phyloP scores from a whole-genome alignment of 2,329 filamentous ascomycete genomes.

The Gnomoniopsis smithogilvyi region DNA sequence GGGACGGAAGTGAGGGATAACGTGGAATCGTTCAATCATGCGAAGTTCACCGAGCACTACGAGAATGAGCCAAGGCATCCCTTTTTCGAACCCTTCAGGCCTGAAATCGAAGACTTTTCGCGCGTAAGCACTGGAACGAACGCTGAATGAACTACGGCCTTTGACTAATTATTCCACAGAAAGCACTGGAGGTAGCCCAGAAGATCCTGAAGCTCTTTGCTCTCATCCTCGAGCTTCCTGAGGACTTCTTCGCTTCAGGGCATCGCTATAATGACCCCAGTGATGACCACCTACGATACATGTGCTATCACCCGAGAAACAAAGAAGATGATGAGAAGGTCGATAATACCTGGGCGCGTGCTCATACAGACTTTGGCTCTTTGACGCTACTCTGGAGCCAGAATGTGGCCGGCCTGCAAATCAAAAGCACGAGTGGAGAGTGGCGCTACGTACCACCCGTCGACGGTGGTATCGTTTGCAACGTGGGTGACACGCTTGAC shows the following conservation, averaged over 20 bases:
- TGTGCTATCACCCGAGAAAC: slow-evolving; percentile 47
- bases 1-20: background rate
- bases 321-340: slow-evolving; percentile 34
- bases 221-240: slow-evolving; percentile 53
- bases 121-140: background rate
- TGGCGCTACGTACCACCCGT: slow-evolving; percentile 44
- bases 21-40: background rate
- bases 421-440: slow-evolving; percentile 33
- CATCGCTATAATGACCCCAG: slow-evolving; percentile 49
- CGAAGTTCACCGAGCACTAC: background rate
- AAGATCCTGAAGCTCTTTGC: slow-evolving; percentile 27
- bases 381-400: slow-evolving; percentile 53
- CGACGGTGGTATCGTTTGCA: slow-evolving; percentile 42
- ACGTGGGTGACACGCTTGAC: slow-evolving; percentile 32
- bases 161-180: slow-evolving; percentile 46
- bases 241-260: slow-evolving; percentile 48
- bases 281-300: slow-evolving; percentile 55
- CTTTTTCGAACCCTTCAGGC: background rate
- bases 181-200: slow-evolving; percentile 28
- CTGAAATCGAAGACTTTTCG: background rate
- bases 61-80: background rate
- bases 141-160: slow-evolving; percentile 27
- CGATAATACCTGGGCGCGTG: slow-evolving; percentile 25
- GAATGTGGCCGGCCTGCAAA: slow-evolving; percentile 50
- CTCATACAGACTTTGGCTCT: slow-evolving; percentile 50